These are phyloP conservation scores for Coemansia reversa DNA, from an alignment of 192 early-diverging fungal genomes.

Conservation along the genomic window DNA sequence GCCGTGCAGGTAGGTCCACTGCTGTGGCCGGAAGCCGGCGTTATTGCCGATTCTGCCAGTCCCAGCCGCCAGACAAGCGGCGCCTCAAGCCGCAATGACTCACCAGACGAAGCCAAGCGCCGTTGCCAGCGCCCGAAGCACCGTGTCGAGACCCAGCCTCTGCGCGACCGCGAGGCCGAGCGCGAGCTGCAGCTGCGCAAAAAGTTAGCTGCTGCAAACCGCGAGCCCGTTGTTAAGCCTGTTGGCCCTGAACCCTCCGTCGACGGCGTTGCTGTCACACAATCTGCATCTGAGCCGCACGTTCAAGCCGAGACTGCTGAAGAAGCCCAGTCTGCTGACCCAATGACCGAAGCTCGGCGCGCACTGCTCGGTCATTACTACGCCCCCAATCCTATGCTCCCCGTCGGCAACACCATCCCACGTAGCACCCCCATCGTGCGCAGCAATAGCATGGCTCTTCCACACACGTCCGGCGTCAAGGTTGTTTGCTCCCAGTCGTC, in stretches of 20 bases:
- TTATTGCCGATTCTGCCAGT: background rate
- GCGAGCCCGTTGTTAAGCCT: background rate
- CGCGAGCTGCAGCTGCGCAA: constrained; percentile 31
- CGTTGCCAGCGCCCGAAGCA: constrained; percentile 28
- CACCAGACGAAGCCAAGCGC: constrained; percentile 25
- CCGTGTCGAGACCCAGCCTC: constrained; percentile 47
- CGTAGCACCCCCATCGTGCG: constrained; percentile 15
- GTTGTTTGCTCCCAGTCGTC: constrained; percentile 41
- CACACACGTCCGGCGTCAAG: constrained; percentile 41
- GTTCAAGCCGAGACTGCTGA: background rate
- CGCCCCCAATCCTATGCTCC: constrained; percentile 22
- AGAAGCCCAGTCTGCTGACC: constrained; percentile 17
- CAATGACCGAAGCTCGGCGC: constrained; percentile 40
- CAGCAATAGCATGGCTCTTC: background rate
- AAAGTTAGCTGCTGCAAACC: background rate
- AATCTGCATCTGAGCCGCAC: background rate
- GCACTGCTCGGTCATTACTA: constrained; percentile 48
- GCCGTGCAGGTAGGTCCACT: background rate
- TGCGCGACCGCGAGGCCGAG: constrained; percentile 54
- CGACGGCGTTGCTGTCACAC: background rate
- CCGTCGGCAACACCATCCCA: constrained; percentile 38
- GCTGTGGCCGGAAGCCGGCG: constrained; percentile 14
- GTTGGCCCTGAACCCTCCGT: background rate
- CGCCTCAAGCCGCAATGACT: constrained; percentile 32
- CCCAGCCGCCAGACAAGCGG: constrained; percentile 30